Evolutionary conservation across 1,284 basidiomycete genomes (phyloP), one percentile per base, ranked within the genome.

Genomic region (Golubevia pallescens): DNA sequence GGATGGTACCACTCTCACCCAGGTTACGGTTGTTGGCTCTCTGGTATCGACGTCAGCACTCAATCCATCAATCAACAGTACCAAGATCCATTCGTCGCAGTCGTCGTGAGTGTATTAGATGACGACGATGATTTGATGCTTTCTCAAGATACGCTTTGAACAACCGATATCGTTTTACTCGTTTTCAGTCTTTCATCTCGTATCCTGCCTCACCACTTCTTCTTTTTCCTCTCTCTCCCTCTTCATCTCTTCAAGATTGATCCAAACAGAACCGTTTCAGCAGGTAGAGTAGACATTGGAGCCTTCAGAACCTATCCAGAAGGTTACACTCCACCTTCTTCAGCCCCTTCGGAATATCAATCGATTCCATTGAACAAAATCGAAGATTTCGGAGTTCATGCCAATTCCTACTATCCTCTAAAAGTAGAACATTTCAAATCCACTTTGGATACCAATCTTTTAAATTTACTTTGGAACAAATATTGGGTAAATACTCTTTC

Each of bases 281-380:
- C 69, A 0, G 82, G 81, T 19, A 71, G 75, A 61, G 81, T 85
- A 6, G 82, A 85, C 58, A 82, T 85, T n/a, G 82, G 82, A 16
- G 82, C 82, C 5, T 85, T 85, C 38, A 69, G 82, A 8, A 85
- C 82, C 2, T 84, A 68, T 53, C 81, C 81, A 0, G 68, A 88
- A 86, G 91, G 91, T 73, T 95, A 96, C 87, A 93, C 90, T 1
- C 94, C 94, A 2, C 90, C 93, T 0, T 88, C 72, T 86, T 89
- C 19, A 54, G 88, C 90, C 0, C 90, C 91, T 6, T 93, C 94
- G 28, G 86, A 87, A 84, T 97, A 97, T 80, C 95, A 98, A 85
- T 93, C 92, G 57, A 96, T 98, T 73, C 96, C 96, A 28, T 28
- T 28, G 28, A 61, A 60, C 67, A 85, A 85, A 77, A 75, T 77